Evolutionary conservation across 1,284 basidiomycete genomes (phyloP).

Genomic region (Sanghuangporus sanghuang): DNA sequence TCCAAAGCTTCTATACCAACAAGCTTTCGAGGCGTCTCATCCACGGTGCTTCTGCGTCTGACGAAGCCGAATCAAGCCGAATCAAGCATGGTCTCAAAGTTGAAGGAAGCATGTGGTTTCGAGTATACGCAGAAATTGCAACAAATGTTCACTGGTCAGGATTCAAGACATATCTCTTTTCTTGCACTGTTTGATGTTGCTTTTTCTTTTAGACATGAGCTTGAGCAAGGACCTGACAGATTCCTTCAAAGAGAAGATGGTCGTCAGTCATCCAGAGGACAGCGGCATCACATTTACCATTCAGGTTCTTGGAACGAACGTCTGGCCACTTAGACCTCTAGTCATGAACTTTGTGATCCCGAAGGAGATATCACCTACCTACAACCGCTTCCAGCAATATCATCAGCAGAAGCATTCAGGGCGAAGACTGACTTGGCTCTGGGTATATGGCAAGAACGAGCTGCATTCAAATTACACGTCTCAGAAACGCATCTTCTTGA

Average conservation of each 20-base stretch:
- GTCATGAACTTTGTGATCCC: conserved; percentile 88
- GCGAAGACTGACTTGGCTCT: conserved; percentile 94
- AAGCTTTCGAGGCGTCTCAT: conserved; percentile 95
- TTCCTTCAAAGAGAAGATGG: conserved; percentile 93
- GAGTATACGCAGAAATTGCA: conserved; percentile 98
- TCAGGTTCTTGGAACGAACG: conserved; percentile 93
- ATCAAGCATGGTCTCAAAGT: conserved; percentile 88
- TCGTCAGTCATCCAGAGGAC: conserved; percentile 73
- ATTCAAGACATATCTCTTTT: neutral
- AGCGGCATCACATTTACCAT: conserved; percentile 89
- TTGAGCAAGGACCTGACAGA: conserved; percentile 95
- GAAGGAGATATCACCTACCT: conserved; percentile 79
- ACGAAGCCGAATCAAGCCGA: conserved; percentile 83
- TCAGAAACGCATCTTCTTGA: conserved; percentile 96
- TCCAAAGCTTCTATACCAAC: conserved; percentile 98
- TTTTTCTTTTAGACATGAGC: conserved; percentile 74
- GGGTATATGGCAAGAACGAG: conserved; percentile 98
- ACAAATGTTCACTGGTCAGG: conserved; percentile 93
- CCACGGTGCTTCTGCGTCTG: conserved; percentile 88
- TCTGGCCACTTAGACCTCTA: conserved; percentile 90
- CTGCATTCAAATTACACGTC: conserved; percentile 83
- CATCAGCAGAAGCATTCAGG: conserved; percentile 94
- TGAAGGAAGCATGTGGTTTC: conserved; percentile 98
- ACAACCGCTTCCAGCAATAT: conserved; percentile 91
- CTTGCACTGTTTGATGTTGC: conserved; percentile 11